Evolutionary conservation across 495 filamentous ascomycete species (phyloP), one percentile per base, ranked within the genome.

Genomic region (Xylaria telfairii): DNA sequence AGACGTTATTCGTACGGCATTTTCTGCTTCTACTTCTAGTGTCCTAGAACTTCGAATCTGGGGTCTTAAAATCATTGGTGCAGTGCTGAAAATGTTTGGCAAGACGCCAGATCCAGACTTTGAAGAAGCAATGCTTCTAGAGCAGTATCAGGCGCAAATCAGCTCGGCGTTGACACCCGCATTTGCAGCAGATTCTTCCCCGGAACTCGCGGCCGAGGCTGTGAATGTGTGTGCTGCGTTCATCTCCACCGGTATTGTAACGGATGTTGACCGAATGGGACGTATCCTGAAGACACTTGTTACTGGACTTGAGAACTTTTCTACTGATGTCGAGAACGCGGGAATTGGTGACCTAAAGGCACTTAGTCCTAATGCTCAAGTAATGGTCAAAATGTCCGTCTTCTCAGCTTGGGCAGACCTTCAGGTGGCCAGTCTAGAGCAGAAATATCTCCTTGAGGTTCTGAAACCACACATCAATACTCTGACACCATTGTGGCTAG

Each of bases 341-440:
- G 87, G 92, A 37, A 97, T 99, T 78, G 96, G 96, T 30, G 96
- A 99, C 71, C 82, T 99, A 24, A 93, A 93, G 80, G 93, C 92
- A 2, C 89, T 98, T 34, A 97, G 96, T 78, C 93, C 96, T 0
- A 99, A 99, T 76, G 96, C 96, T 3, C 92, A 95, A 70, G 94
- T 97, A 34, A 99, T 99, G 96, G 94, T 99, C 49, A 96, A 95
- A 77, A 94, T 97, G 89, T 90, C 96, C 1, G 91, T 98, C 1
- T 94, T 96, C 77, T 95, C 95, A n/a, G 96, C 94, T 9, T 99
- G 96, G 96, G 96, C 96, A n/a, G 93, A 97, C 71, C 87, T 99
- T 41, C 96, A 99, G 79, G 94, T 99, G 53, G 95, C 96, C 2
- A 98, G 96, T 81, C 91, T 90, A 30, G 95, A 98, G 74, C 94